These are phyloP conservation scores for Hawksworthiomyces lignivorus DNA, from an alignment of 2,329 filamentous ascomycete species.

Conservation along the genomic window DNA sequence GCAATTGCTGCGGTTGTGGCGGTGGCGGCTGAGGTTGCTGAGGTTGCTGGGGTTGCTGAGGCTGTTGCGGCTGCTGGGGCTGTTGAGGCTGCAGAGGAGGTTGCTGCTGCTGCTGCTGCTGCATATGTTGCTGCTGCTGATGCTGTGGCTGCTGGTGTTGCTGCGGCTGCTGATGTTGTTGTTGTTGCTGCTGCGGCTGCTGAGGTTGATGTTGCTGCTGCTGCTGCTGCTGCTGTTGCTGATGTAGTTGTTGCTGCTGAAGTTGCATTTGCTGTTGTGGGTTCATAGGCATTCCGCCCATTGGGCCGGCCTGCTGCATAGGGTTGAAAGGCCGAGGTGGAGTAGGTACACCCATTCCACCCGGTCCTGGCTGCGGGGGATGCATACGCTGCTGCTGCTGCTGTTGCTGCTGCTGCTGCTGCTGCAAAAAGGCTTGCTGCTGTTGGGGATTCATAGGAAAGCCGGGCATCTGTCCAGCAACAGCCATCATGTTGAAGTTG, in stretches of 20 bases:
- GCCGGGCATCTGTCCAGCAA: slow-evolving; percentile 38
- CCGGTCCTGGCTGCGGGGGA: slow-evolving; percentile 25
- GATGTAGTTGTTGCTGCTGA: slow-evolving; percentile 26
- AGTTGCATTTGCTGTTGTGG: slow-evolving; percentile 30
- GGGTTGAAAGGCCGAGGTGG: slow-evolving; percentile 31
- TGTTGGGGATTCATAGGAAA: slow-evolving; percentile 50
- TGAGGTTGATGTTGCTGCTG: neutral
- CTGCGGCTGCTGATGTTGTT: slow-evolving; percentile 15
- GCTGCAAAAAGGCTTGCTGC: slow-evolving; percentile 23
- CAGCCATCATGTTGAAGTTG: slow-evolving; percentile 48
- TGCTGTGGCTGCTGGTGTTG: slow-evolving; percentile 1
- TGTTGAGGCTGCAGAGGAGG: no score
- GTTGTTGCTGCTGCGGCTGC: neutral
- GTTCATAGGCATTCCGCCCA: slow-evolving; percentile 21
- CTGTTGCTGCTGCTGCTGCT: slow-evolving; percentile 19
- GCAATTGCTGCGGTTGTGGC: slow-evolving; percentile 11
- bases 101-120: slow-evolving; percentile 21
- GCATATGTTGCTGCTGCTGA: no score
- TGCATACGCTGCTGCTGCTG: slow-evolving; percentile 39
- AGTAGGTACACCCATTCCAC: slow-evolving; percentile 27
- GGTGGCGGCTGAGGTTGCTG: slow-evolving; percentile 25
- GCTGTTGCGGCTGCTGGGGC: slow-evolving; percentile 28
- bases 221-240: slow-evolving; percentile 16
- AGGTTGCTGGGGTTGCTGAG: slow-evolving; percentile 26
- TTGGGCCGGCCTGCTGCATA: slow-evolving; percentile 29